Base-by-base conservation (phyloP, 2,329 filamentous ascomycete species). In the Acrodontium crateriforme region DNA sequence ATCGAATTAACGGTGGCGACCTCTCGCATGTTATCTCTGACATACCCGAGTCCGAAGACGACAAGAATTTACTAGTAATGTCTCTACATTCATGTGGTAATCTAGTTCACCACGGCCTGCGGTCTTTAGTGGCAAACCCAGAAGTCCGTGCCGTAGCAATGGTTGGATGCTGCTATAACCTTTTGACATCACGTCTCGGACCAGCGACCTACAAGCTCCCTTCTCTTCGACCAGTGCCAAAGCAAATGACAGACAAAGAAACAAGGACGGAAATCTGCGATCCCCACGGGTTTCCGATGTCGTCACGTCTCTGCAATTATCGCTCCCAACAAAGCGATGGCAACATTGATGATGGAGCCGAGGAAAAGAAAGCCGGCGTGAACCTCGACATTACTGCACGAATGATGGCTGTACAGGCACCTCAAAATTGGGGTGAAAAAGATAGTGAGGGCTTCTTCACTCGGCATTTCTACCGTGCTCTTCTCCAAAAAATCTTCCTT, bases 11-110 rank as follows among this genome's bases (percentile, higher is more conserved):
- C 50, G 74, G 78, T 39, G 81, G 80, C 21, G 71, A 87, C 45
- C 60, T 91, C 9, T 63, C 63, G 0, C 65, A 71, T 5, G 72
- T 84, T 9, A 66, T 83, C n/a, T 51, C 63, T 3, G 66, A 74
- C 55, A 44, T 49, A 18, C 34, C 38, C 4, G 28, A 32, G 9
- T 19, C 30, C 16, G 9, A 21, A 8, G 27, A 26, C n/a, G 23
- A 33, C n/a, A 39, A 39, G 25, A 56, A 30, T 45, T 64, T 91
- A 19, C 84, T 94, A 76, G 80, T 87, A 10, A 76, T 95, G 16
- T 95, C 89, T 0, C 81, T 98, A 11, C 89, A 98, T 54, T 95
- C 87, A 1, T 98, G 89, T 50, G 89, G 89, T 16, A 95, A 98
- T 42, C 72, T 98, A n/a, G 79, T 91, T 1, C 89, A 98, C 53